Percentiles rank a stretch among this genome's conserved stretches.
These are phyloP conservation scores for Endocarpon pusillum DNA, from an alignment of 495 filamentous ascomycete genomes.

Conservation along the genomic window DNA sequence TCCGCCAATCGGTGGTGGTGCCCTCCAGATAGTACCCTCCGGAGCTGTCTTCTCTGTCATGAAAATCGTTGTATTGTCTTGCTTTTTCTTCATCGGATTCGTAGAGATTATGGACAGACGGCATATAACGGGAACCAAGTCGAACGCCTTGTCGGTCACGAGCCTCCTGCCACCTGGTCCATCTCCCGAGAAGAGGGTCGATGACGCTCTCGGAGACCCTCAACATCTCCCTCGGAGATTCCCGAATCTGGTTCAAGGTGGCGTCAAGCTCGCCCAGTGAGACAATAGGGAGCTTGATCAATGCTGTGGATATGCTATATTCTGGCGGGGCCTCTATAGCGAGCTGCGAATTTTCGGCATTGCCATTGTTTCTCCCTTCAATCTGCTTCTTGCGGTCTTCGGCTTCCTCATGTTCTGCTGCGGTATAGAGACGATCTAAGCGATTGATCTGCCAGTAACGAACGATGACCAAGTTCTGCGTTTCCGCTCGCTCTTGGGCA, in stretches of 20 bases:
- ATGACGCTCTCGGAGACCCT: constrained; percentile 21
- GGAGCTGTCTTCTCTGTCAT: constrained; percentile 10
- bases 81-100: constrained; percentile 6
- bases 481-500: constrained; percentile 26
- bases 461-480: constrained; percentile 31
- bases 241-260: constrained; percentile 18
- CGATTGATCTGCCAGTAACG: constrained; percentile 27
- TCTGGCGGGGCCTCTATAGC: constrained; percentile 6
- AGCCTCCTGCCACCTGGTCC: constrained; percentile 13
- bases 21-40: constrained; percentile 25
- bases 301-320: constrained; percentile 4
- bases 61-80: constrained; percentile 6
- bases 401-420: constrained; percentile 20
- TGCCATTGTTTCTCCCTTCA: constrained; percentile 14
- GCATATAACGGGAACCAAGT: neutral
- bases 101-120: constrained; percentile 1
- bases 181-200: constrained; percentile 20
- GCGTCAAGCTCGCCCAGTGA: constrained; percentile 19
- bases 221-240: constrained; percentile 24
- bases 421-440: constrained; percentile 22
- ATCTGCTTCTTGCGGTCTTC: constrained; percentile 16
- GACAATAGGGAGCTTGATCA: constrained; percentile 16
- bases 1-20: constrained; percentile 16
- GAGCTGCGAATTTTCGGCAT: constrained; percentile 7
- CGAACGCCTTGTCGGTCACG: constrained; percentile 1